Percentiles rank a stretch among this genome's conserved stretches.
These are phyloP conservation scores for Dujonia santamariae DNA, from an alignment of 1,139 yeast species.

Conservation along the genomic window DNA sequence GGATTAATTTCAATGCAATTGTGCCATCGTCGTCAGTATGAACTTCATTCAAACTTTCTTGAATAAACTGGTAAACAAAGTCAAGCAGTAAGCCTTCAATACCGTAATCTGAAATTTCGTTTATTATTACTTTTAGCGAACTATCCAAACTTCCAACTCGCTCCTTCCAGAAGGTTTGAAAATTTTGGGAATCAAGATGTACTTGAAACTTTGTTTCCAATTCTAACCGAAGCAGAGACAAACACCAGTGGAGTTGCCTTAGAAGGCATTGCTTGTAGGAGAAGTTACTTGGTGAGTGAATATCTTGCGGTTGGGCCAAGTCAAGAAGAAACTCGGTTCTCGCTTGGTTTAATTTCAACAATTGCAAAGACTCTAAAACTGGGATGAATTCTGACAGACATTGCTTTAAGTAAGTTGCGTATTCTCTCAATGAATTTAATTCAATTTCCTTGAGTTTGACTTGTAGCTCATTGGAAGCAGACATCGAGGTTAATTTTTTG, in stretches of 20 bases:
- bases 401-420: background rate
- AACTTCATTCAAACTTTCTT: background rate
- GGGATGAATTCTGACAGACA: background rate
- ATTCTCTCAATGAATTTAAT: background rate
- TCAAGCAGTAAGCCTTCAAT: background rate
- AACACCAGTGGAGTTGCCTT: background rate
- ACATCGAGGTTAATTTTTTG: slow-evolving; percentile 11
- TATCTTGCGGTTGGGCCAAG: background rate
- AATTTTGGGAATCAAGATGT: background rate
- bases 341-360: background rate
- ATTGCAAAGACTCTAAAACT: background rate
- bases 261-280: background rate
- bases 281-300: background rate
- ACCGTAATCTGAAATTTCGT: background rate
- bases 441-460: slow-evolving; percentile 1
- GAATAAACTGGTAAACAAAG: background rate
- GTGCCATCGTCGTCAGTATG: too few species aligned
- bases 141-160: background rate
- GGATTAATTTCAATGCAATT: too few species aligned
- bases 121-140: background rate
- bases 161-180: background rate
- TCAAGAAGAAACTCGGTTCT: background rate
- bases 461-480: background rate
- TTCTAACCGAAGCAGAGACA: background rate
- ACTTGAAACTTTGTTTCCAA: background rate